Base-by-base conservation (phyloP, 768 basidiomycete species). In the Panellus pusillus region DNA sequence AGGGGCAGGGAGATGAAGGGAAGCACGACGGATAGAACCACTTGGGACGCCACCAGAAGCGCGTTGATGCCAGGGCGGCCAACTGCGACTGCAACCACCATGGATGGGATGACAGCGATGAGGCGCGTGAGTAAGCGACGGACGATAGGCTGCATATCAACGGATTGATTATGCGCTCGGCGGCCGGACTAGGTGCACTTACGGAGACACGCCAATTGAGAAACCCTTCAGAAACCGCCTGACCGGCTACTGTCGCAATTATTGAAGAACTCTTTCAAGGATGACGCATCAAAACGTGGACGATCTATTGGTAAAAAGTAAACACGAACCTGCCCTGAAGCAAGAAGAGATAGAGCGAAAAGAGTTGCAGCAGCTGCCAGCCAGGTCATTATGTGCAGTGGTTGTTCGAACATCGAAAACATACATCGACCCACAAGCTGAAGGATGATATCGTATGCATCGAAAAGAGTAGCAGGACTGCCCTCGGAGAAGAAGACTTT, bases 211-310 rank as follows among this genome's bases (percentile, higher is more conserved):
- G 79, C 93, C 93, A 96, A 47, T 81, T 83, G 49, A 96, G 77
- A 69, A 94, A 93, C 0, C 94, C 93, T 69, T 97, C 93, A 0
- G 85, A 86, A 36, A 98, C 87, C 18, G 91, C 87, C 69, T 97
- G 94, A 0, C 93, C 93, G 1, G 91, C 87, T 12, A 96, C 79
- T 0, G 93, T 97, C 9, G 91, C 93, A 4, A 96, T 87, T 45
- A 97, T 80, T 8, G 88, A 89, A 0, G 95, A 90, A 58, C 90
- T 90, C 77, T 81, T 24, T 24, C 24, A 24, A 6, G 24, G 24
- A 6, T 24, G 24, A 24, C 6, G 24, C 24, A 24, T 35, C 20
- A 17, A 18, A 45, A 47, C 27, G 40, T 29, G 14, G 40, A 44
- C 13, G 15, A 49, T 15, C 52, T 45, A 17, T 5, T 40, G 13